Evolutionary conservation across 495 filamentous ascomycete genomes (phyloP), one percentile per base, ranked within the genome.

Genomic region (Daldinia concentrica): DNA sequence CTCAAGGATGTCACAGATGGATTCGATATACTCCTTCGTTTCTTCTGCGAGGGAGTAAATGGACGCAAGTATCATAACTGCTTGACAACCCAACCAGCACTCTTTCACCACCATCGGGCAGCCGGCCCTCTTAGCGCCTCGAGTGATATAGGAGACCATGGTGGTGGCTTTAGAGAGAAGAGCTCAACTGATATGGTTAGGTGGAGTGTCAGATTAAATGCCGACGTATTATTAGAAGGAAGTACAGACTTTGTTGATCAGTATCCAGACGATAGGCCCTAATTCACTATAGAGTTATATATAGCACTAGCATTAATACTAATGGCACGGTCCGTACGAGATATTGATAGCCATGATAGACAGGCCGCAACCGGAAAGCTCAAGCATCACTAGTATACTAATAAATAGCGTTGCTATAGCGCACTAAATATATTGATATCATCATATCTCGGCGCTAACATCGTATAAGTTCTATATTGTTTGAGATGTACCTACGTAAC

Each of bases 61-160:
- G 58, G 61, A 26, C 50, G 66, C 27, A 69, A 65, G 37, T 64
- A 71, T 30, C 74, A 77, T 52, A 67, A 73, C 36, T 78, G 76
- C 57, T 32, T 79, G 29, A 76, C 78, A 7, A 62, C 68, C 4
- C 74, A 78, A 48, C 76, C 76, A 0, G 57, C 51, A 1, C 67
- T 76, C 7, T 77, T 78, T 30, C 68, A 75, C 27, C 74, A 78
- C 37, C 74, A 77, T 37, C 63, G 72, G n/a, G 39, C n/a, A n/a
- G 39, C 39, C 2, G 39, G 39, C n/a, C 39, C 39, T 17, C 5
- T 41, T 41, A 41, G 39, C 39, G 39, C 39, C 1, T 15, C 14
- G 3, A 41, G 39, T 17, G 39, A 41, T 17, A 41, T 41, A 15
- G 39, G 39, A 41, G 39, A 41, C 6, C 39, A 41, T 5, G 39